These are phyloP conservation scores for Raphanus sativus DNA, from an alignment of 345 rosid genomes.

Conservation along the genomic window DNA sequence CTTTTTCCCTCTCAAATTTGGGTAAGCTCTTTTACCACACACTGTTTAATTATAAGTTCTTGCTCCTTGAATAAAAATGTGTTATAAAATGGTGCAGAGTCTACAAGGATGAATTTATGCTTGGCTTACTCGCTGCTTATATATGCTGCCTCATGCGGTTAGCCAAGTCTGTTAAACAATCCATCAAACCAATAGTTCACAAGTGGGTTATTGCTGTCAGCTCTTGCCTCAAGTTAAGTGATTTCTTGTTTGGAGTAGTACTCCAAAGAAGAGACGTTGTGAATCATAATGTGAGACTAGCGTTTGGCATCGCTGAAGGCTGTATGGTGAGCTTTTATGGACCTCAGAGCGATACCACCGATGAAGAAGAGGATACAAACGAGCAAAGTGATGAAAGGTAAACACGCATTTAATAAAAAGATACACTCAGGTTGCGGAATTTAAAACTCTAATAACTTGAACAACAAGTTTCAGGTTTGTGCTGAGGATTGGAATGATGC, in stretches of 20 bases:
- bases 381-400: background rate
- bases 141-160: background rate
- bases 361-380: background rate
- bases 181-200: constrained; percentile 8
- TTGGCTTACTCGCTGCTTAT: background rate
- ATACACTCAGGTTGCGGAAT: background rate
- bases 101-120: background rate
- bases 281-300: constrained; percentile 4
- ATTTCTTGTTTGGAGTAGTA: constrained; percentile 13
- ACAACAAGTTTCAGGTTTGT: background rate
- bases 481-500: background rate
- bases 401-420: background rate
- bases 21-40: constrained; percentile 8
- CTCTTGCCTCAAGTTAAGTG: constrained; percentile 16
- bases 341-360: background rate
- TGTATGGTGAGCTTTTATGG: background rate
- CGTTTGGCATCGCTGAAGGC: constrained; percentile 8
- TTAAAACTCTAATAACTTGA: background rate
- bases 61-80: background rate
- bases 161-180: background rate
- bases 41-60: background rate
- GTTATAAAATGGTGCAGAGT: constrained; percentile 6
- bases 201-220: constrained; percentile 18
- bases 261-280: background rate
- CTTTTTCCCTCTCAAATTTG: constrained; percentile 6